Evolutionary conservation across 208 protist species (phyloP).

Genomic region (Trypanosomatidae sp.): DNA sequence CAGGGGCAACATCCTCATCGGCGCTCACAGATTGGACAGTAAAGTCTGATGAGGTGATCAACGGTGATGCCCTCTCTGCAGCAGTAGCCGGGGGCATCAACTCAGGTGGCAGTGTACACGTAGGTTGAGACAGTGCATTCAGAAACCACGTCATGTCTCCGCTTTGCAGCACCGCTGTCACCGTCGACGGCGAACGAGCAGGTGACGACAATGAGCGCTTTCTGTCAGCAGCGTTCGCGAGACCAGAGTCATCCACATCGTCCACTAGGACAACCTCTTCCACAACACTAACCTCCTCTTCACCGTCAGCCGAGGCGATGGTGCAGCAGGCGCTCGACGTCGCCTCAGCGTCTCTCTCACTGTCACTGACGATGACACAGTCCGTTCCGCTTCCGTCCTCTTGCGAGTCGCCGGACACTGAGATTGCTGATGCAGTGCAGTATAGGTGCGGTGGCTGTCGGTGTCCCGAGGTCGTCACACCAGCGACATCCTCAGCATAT

Average conservation of each 20-base stretch:
- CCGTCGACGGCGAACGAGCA: not conserved
- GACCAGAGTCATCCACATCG: slow-evolving; percentile 1
- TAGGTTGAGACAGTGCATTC: not conserved
- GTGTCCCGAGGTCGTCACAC: not conserved
- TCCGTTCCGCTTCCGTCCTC: not conserved
- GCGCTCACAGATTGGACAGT: not conserved
- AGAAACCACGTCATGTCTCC: slow-evolving; percentile 17
- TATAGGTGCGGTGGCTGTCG: not conserved
- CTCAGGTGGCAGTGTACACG: not conserved
- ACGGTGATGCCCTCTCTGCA: not conserved
- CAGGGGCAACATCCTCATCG: not conserved
- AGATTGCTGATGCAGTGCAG: not conserved
- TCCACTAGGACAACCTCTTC: slow-evolving; percentile 7
- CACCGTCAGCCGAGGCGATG: not conserved
- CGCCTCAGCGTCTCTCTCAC: slow-evolving; percentile 5
- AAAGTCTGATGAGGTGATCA: not conserved
- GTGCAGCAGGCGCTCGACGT: not conserved
- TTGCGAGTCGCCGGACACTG: not conserved
- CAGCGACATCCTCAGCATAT: not conserved
- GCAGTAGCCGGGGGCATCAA: not conserved
- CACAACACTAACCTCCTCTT: slow-evolving; percentile 7
- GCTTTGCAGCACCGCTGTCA: slow-evolving; percentile 11
- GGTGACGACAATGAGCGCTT: not conserved
- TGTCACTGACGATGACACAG: slow-evolving; percentile 4
- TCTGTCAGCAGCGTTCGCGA: not conserved